Evolutionary conservation across 805 yeast genomes (phyloP), one percentile per base, ranked within the genome.

Genomic region (Metschnikowia colocasiae): DNA sequence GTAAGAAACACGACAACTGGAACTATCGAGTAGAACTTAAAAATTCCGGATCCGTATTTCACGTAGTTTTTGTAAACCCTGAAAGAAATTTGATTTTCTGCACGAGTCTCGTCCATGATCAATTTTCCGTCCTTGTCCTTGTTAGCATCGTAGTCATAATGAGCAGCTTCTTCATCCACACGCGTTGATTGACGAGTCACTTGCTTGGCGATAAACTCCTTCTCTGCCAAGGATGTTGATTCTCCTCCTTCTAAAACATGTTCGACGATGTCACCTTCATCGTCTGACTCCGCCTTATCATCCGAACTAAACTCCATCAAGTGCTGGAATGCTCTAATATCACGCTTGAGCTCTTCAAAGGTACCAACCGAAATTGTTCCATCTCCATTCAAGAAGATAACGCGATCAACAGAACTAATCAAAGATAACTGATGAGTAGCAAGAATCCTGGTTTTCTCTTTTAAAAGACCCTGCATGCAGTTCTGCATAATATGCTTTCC

Each of bases 381-480:
- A 45, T 84, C 86, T 16, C 85, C 81, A 56, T 81, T 79, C 54
- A 89, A 64, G 51, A 83, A 86, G 10, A 89, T 73, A 27, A 89
- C 68, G 40, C 84, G 73, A 60, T 84, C 88, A 15, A 95, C 94
- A 46, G 75, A 66, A 18, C 79, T 79, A 51, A 88, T 77, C 50
- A 88, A 69, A 5, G 88, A 79, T 43, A 89, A 69, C 61, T 89
- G 95, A 63, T 88, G 96, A 0, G 96, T 89, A 2, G 95, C 95
- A 57, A 88, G 71, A 9, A 89, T 58, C 56, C 94, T 74, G 0
- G 96, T 89, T 57, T 76, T 80, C 16, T 65, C 63, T 34, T 68
- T 65, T 49, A 89, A 60, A 23, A 80, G 50, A 0, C 87, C 90
- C 50, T 76, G 53, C 37, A 88, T 63, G 64, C 96, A 88, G 34